These are phyloP conservation scores for Fusarium devonianum DNA, from an alignment of 2,329 filamentous ascomycete species.

Conservation along the genomic window DNA sequence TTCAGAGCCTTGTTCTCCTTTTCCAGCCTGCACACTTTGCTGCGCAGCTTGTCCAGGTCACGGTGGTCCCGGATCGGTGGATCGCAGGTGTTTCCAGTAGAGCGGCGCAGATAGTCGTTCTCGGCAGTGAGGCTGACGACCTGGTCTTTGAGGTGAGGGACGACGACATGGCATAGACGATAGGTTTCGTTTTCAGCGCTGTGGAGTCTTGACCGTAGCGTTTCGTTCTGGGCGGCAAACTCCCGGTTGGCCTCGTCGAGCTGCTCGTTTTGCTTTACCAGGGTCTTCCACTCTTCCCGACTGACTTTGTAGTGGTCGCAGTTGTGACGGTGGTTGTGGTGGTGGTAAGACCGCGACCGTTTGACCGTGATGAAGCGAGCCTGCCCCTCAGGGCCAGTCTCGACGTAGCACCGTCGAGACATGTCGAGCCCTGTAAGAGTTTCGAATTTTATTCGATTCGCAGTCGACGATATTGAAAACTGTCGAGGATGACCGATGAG, in stretches of 20 bases:
- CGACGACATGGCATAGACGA: slow-evolving; percentile 43
- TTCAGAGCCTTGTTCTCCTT: slow-evolving; percentile 48
- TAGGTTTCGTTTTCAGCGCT: slow-evolving; percentile 47
- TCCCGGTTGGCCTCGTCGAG: slow-evolving; percentile 47
- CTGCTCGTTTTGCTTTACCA: slow-evolving; percentile 48
- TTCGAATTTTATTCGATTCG: slow-evolving; percentile 1
- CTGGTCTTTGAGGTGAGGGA: slow-evolving; percentile 49
- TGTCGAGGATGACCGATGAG: slow-evolving; percentile 5
- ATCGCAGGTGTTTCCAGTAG: slow-evolving; percentile 45
- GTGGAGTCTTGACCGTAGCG: slow-evolving; percentile 48
- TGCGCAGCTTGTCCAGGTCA: slow-evolving; percentile 46
- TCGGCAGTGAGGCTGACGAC: slow-evolving; percentile 48
- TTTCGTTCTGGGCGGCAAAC: slow-evolving; percentile 44
- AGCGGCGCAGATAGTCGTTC: slow-evolving; percentile 50
- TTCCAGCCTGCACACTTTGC: slow-evolving; percentile 47
- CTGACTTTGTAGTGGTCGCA: slow-evolving; percentile 48
- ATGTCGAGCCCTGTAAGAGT: too few species aligned
- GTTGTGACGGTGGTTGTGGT: slow-evolving; percentile 43
- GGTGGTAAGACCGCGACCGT: slow-evolving; percentile 49
- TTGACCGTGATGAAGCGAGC: slow-evolving; percentile 51
- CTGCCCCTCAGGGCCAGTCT: slow-evolving; percentile 46
- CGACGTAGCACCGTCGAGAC: slow-evolving; percentile 49
- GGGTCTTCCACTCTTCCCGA: slow-evolving; percentile 48
- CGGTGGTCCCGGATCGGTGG: slow-evolving; percentile 38
- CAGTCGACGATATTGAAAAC: not conserved